Conservation (phyloP, 2,329 filamentous ascomycete genomes). For the Verticillium zaregamsianum region DNA sequence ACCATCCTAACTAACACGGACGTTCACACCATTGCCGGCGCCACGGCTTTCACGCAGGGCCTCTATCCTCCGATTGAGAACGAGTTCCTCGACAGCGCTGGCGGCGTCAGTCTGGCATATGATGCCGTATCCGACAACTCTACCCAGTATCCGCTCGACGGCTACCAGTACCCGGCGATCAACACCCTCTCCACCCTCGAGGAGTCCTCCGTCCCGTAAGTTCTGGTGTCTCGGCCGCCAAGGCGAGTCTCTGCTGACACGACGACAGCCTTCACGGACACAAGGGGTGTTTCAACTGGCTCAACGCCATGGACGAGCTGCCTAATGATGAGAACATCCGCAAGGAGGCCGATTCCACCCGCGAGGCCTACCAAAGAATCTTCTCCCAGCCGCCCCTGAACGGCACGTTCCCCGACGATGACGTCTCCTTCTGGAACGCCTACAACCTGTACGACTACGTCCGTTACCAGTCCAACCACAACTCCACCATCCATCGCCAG, state of each 20-base stretch:
- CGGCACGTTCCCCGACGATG: constrained; percentile 26
- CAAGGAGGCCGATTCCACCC: constrained; percentile 21
- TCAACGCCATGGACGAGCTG: constrained; percentile 21
- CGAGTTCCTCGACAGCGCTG: constrained; percentile 30
- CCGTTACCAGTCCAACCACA: constrained; percentile 48
- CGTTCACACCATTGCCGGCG: constrained; percentile 58
- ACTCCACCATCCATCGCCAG: constrained; percentile 32
- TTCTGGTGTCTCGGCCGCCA: neutral
- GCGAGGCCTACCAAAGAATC: constrained; percentile 38
- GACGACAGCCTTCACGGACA: constrained; percentile 32
- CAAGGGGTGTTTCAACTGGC: constrained; percentile 32
- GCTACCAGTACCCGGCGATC: constrained; percentile 77
- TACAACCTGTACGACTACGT: constrained; percentile 53
- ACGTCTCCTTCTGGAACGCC: constrained; percentile 43
- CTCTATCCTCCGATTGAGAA: constrained; percentile 69
- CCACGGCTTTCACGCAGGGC: constrained; percentile 75
- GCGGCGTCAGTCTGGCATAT: constrained; percentile 17
- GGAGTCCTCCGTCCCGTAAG: constrained; percentile 41
- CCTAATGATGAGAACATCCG: constrained; percentile 19
- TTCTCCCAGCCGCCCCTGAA: constrained; percentile 31
- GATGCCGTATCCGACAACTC: constrained; percentile 45
- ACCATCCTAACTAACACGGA: constrained; percentile 35
- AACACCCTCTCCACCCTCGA: constrained; percentile 44
- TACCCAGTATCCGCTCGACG: constrained; percentile 63
- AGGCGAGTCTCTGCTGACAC: neutral